A percentile compares a stretch with the other conserved stretches of the same genome.
Evolutionary conservation across 2,329 filamentous ascomycete species (phyloP).

Genomic region (Coniochaeta hoffmannii): DNA sequence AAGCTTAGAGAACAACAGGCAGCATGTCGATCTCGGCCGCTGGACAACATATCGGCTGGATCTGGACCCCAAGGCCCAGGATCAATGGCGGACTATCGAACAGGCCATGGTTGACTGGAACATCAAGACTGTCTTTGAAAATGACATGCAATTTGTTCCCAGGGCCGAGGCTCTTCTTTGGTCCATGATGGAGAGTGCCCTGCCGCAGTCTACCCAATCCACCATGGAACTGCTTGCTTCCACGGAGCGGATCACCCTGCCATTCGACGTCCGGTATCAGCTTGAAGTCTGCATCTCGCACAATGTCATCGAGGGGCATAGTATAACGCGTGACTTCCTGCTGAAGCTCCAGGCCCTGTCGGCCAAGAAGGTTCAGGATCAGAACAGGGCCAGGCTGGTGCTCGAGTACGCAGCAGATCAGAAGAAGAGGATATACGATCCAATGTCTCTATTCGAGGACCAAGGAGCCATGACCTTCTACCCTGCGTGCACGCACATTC

Average conservation of each 20-base stretch:
- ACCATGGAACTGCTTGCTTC: constrained; percentile 23
- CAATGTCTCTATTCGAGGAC: constrained; percentile 63
- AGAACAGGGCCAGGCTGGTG: constrained; percentile 51
- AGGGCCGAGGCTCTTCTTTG: constrained; percentile 30
- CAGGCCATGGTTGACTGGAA: constrained; percentile 65
- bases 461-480: constrained; percentile 39
- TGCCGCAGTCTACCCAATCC: constrained; percentile 5
- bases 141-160: constrained; percentile 32
- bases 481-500: constrained; percentile 42
- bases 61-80: constrained; percentile 23
- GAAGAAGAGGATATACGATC: constrained; percentile 55
- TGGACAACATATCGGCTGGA: constrained; percentile 50
- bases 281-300: constrained; percentile 89
- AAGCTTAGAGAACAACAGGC: constrained; percentile 27
- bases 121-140: constrained; percentile 34
- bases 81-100: constrained; percentile 34
- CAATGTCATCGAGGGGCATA: constrained; percentile 68
- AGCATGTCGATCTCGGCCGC: constrained; percentile 44
- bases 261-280: constrained; percentile 77
- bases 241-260: constrained; percentile 36
- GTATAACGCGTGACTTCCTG: constrained; percentile 61
- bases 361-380: constrained; percentile 20
- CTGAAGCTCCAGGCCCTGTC: constrained; percentile 43
- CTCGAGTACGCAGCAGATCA: constrained; percentile 68
- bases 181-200: constrained; percentile 26